Base-by-base conservation (phyloP, 108 stramenopile species). In the Phaeodactylum tricornutum region DNA sequence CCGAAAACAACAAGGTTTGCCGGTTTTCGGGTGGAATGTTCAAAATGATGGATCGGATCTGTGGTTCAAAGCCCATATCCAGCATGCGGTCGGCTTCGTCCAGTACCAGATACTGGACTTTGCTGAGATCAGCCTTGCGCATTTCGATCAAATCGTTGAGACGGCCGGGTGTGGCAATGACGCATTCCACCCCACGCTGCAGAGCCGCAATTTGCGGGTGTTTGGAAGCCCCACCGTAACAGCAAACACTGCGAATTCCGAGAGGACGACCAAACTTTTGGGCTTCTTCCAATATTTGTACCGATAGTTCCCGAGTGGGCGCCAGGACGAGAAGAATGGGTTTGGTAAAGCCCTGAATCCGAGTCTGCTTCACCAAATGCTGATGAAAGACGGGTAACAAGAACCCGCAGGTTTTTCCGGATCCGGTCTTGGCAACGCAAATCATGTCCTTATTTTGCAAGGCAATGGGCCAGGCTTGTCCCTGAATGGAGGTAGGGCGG, bases 1-100 rank as follows among this genome's bases (percentile, higher is more conserved):
- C 98, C 21, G 91, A 92, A 71, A 99, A 99, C 59, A 99, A 83
- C 40, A 96, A 65, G 3, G 96, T 98, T 69, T 98, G 96, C 25
- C 94, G 71, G 24, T 64, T 77, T 23, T 71, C 44, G 0, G 57
- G 53, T 17, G 95, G 95, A 36, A 96, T 71, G 23, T 85, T 65
- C 35, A 65, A 66, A 54, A 98, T 71, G 55, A 99, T 95, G 50
- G 83, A 84, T 15, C 98, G 86, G 69, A 99, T 99, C 64, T 99
- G 95, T 1, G 98, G 98, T 65, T 99, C 98, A 58, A 99, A 99
- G 21, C 98, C 98, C 98, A 95, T 89, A 67, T 96, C 90, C 38
- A 90, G 69, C 88, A 94, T 91, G 29, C 87, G 61, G 28, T 72
- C 62, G 22, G 96, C 96, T 71, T 97, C 96, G 58, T 97, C 96